A percentile compares a stretch with the other conserved stretches of the same genome.
Evolutionary conservation across 306 rosid species (phyloP).

Genomic region (Casuarina cunninghamiana): DNA sequence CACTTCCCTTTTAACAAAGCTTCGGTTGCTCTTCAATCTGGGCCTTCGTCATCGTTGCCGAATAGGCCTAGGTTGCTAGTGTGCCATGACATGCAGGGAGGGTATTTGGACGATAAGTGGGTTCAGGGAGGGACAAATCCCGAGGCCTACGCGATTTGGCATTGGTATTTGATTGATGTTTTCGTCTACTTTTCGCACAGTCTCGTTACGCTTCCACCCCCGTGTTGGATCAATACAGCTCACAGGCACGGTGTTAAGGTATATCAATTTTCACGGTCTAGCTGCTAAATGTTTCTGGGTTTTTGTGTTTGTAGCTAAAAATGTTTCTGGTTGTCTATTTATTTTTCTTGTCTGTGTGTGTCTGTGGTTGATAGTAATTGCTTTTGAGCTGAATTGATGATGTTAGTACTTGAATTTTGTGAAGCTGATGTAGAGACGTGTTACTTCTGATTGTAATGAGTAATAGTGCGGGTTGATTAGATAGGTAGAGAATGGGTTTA

Average conservation of each 20-base stretch:
- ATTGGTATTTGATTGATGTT: conserved; percentile 88
- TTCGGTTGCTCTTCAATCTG: conserved; percentile 43
- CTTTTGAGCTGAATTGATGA: not conserved
- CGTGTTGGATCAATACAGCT: conserved; percentile 76
- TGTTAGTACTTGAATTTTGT: not conserved
- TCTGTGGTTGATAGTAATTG: not conserved
- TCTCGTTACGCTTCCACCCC: conserved; percentile 89
- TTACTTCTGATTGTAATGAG: not conserved
- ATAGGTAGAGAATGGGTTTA: not conserved
- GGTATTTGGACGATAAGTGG: conserved; percentile 86
- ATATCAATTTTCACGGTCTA: not conserved
- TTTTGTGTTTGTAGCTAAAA: not conserved
- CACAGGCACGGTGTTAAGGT: conserved; percentile 97
- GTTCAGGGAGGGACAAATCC: conserved; percentile 81
- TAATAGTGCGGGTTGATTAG: not conserved
- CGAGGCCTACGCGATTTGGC: conserved; percentile 79
- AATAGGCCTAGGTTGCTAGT: conserved; percentile 74
- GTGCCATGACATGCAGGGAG: conserved; percentile 90
- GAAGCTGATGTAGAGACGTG: not conserved
- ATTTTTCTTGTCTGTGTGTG: not conserved
- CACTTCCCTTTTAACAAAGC: conserved; percentile 83
- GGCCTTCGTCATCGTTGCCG: conserved; percentile 42
- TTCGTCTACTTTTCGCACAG: conserved; percentile 84
- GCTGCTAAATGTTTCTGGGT: not conserved
- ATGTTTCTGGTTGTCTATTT: not conserved